Conservation (phyloP, 108 stramenopile genomes). For the Mediolabrus comicus region DNA sequence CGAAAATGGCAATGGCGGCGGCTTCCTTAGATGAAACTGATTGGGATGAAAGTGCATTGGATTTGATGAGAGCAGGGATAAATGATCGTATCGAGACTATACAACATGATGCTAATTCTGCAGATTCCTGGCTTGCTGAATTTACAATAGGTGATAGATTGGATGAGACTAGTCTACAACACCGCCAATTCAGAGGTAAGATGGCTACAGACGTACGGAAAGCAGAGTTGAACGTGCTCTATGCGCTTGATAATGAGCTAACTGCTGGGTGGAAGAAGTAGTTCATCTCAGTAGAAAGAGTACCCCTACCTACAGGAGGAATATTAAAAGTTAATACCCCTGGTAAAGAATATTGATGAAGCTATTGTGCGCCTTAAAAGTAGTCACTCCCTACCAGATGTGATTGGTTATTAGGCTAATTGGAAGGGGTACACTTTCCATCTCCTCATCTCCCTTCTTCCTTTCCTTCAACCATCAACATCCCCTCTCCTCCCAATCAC, state of each 20-base stretch:
- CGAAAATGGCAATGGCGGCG: conserved; percentile 37
- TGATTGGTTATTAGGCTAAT: no score
- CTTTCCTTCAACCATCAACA: no score
- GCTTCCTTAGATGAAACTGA: conserved; percentile 27
- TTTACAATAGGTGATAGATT: not conserved
- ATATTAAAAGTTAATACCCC: no score
- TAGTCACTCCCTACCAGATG: no score
- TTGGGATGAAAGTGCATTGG: conserved; percentile 27
- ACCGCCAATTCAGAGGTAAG: conserved; percentile 13
- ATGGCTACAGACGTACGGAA: conserved; percentile 29
- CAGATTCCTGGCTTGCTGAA: conserved; percentile 32
- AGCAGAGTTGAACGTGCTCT: conserved; percentile 38
- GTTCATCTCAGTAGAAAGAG: no score
- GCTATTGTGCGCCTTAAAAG: no score
- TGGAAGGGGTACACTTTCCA: no score
- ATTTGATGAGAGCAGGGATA: conserved; percentile 26
- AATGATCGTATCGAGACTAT: conserved; percentile 30
- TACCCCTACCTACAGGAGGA: no score
- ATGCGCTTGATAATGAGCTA: not conserved
- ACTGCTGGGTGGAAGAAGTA: no score
- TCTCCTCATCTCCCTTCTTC: no score
- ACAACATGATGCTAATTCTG: conserved; percentile 13
- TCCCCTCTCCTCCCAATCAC: no score
- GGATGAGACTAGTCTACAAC: not conserved
- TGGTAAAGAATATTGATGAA: no score